Conservation (phyloP, 768 basidiomycete species). For the Tricholoma flavovirens region DNA sequence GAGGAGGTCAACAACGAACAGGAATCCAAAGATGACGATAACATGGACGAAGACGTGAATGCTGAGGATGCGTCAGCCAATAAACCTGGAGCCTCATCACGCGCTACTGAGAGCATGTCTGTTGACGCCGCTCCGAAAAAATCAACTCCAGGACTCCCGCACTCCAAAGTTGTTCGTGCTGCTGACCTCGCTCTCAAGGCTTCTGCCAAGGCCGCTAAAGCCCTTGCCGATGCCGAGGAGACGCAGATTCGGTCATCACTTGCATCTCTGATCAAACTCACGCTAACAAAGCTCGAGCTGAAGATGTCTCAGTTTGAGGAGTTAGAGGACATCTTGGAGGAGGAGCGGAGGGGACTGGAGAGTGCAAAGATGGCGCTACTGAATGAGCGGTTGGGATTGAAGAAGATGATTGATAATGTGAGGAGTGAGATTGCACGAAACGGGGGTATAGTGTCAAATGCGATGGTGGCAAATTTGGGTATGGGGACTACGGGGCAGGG, state of each 20-base stretch:
- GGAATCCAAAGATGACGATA: conserved; percentile 29
- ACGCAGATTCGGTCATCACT: conserved; percentile 72
- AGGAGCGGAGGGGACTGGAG: conserved; percentile 83
- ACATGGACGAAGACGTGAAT: conserved; percentile 40
- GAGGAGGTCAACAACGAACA: conserved; percentile 22
- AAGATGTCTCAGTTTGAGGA: conserved; percentile 96
- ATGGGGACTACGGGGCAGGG: conserved; percentile 61
- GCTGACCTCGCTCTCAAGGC: conserved; percentile 85
- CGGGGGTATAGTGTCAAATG: conserved; percentile 25
- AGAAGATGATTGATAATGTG: conserved; percentile 66
- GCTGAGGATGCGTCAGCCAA: conserved; percentile 18
- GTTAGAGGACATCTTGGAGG: conserved; percentile 86
- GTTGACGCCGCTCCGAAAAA: conserved; percentile 20
- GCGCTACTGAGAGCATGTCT: conserved; percentile 32
- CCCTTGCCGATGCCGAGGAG: conserved; percentile 81
- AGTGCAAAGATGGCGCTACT: conserved; percentile 73
- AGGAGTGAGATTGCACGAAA: conserved; percentile 58
- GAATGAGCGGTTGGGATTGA: conserved; percentile 69
- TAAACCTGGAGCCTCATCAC: conserved; percentile 18
- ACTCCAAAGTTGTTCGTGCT: conserved; percentile 74
- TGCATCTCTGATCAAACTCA: conserved; percentile 80
- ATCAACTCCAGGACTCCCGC: conserved; percentile 43
- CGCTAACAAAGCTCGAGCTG: conserved; percentile 82
- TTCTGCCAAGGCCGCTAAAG: conserved; percentile 77
- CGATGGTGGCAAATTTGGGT: conserved; percentile 28